Evolutionary conservation across 257 asterid genomes (phyloP).

Genomic region (Ligustrum vulgare): DNA sequence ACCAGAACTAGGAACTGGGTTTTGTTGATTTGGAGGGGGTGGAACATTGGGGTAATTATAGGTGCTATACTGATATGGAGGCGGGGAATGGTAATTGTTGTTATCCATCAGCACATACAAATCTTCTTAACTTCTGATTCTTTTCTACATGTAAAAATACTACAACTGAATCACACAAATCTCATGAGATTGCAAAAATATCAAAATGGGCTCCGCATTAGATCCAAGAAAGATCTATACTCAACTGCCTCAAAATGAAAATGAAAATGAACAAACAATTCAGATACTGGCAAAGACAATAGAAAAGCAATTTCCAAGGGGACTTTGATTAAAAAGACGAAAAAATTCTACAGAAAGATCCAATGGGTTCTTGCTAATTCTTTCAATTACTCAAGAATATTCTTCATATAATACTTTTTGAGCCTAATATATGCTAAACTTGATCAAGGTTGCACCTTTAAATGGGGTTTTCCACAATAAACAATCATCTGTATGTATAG

Average conservation of each 20-base stretch:
- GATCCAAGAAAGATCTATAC: not conserved
- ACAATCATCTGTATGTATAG: not conserved
- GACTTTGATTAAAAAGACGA: not conserved
- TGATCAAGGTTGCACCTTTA: not conserved
- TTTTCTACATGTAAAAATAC: slow-evolving; percentile 9
- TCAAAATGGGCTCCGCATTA: slow-evolving; percentile 6
- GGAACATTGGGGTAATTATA: slow-evolving; percentile 50
- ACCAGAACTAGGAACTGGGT: slow-evolving; percentile 34
- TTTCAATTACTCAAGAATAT: not conserved
- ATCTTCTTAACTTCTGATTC: slow-evolving; percentile 12
- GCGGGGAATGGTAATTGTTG: slow-evolving; percentile 46
- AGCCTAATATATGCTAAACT: not conserved
- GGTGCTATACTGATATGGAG: slow-evolving; percentile 39
- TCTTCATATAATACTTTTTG: not conserved
- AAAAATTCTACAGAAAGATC: not conserved
- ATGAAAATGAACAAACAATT: not conserved
- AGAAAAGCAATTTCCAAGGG: not conserved
- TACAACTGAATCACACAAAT: slow-evolving; percentile 24
- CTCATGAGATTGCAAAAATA: slow-evolving; percentile 19
- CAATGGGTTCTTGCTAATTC: not conserved
- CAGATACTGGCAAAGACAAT: not conserved
- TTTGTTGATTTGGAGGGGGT: slow-evolving; percentile 41
- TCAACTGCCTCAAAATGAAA: not conserved
- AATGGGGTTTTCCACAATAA: not conserved
- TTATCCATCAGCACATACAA: slow-evolving; percentile 53